Percentiles rank a stretch among this genome's conserved stretches.
These are phyloP conservation scores for Mycosphaerella sp. DNA, from an alignment of 2,329 filamentous ascomycete genomes.

Conservation along the genomic window DNA sequence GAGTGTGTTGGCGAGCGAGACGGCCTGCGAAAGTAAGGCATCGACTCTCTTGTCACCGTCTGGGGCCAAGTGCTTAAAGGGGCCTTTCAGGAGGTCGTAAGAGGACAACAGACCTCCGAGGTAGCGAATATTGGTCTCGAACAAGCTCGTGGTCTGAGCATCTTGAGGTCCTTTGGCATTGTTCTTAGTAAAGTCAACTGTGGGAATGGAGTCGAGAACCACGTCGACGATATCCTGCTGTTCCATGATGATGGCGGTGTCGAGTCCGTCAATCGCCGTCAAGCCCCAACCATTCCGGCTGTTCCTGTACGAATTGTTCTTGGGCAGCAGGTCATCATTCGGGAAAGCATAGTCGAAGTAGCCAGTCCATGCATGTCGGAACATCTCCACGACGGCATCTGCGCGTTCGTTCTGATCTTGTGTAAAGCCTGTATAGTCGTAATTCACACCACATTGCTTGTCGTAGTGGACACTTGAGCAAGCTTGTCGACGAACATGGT, in stretches of 20 bases:
- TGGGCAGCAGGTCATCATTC: constrained; percentile 59
- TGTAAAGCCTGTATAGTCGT: constrained; percentile 16
- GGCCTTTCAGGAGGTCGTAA: constrained; percentile 66
- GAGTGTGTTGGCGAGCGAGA: constrained; percentile 62
- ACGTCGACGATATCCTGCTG: constrained; percentile 59
- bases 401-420: constrained; percentile 37
- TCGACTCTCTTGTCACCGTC: constrained; percentile 43
- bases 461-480: not conserved
- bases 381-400: constrained; percentile 59
- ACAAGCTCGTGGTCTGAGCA: constrained; percentile 51
- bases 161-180: constrained; percentile 9
- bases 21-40: constrained; percentile 59
- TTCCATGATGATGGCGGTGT: constrained; percentile 72
- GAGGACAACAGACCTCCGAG: constrained; percentile 72
- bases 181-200: constrained; percentile 61
- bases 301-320: constrained; percentile 59
- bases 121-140: constrained; percentile 88
- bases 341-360: constrained; percentile 35
- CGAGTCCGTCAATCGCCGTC: constrained; percentile 72
- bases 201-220: constrained; percentile 63
- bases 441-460: constrained; percentile 12
- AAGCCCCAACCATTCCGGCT: constrained; percentile 80
- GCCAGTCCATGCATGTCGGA: constrained; percentile 63
- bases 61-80: constrained; percentile 36
- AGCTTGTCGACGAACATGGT: not conserved